phyloP scores from a whole-genome alignment of 1,284 basidiomycete species.

The Leccinum insolens region DNA sequence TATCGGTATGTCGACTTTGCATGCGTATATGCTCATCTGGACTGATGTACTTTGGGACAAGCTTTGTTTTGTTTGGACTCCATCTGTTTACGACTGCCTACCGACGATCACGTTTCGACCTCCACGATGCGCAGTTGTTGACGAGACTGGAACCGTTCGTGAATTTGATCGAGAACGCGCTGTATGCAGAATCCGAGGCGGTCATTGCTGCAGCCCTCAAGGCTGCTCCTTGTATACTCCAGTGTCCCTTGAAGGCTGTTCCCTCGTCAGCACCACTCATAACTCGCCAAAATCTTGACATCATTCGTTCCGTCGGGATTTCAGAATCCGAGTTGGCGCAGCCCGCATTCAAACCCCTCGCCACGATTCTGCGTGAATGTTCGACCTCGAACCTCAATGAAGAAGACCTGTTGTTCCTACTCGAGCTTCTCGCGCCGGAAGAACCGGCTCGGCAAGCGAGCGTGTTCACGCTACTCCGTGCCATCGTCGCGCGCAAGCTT shows the following conservation, averaged over 20 bases:
- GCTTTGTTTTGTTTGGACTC: slow-evolving; percentile 92
- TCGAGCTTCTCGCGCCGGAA: slow-evolving; percentile 89
- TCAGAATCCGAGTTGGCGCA: slow-evolving; percentile 93
- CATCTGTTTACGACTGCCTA: slow-evolving; percentile 92
- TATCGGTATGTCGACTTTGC: slow-evolving; percentile 55
- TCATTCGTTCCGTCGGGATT: slow-evolving; percentile 84
- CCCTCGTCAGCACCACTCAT: slow-evolving; percentile 83
- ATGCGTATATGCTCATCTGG: not conserved
- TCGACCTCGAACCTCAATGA: slow-evolving; percentile 83
- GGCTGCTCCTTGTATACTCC: slow-evolving; percentile 80
- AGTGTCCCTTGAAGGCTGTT: slow-evolving; percentile 82
- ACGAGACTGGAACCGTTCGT: slow-evolving; percentile 88
- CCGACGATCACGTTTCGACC: slow-evolving; percentile 85
- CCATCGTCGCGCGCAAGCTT: slow-evolving; percentile 89
- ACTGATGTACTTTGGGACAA: slow-evolving; percentile 39
- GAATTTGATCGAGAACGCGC: slow-evolving; percentile 86
- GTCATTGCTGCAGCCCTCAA: slow-evolving; percentile 86
- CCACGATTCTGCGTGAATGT: slow-evolving; percentile 85
- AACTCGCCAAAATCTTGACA: slow-evolving; percentile 84
- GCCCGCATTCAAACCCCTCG: slow-evolving; percentile 85
- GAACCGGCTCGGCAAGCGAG: slow-evolving; percentile 87
- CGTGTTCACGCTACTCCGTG: slow-evolving; percentile 90
- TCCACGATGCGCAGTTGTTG: slow-evolving; percentile 72
- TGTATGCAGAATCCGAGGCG: slow-evolving; percentile 83
- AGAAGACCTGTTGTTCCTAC: slow-evolving; percentile 85